A percentile compares a stretch with the other conserved stretches of the same genome.
Evolutionary conservation across 2,329 filamentous ascomycete genomes (phyloP).

Genomic region (Phyllosticta citriasiana): DNA sequence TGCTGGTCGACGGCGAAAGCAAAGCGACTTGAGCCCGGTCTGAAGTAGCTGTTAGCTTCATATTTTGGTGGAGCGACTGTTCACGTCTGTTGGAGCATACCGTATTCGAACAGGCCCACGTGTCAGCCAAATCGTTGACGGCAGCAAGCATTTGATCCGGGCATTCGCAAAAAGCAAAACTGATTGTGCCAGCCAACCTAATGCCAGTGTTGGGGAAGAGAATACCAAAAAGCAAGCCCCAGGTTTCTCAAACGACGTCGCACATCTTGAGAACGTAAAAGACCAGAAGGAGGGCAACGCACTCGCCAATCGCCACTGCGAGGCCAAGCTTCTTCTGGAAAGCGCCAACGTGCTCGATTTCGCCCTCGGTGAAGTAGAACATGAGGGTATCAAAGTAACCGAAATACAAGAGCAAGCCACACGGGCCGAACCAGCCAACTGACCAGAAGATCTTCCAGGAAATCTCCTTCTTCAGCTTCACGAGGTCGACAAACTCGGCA

Average conservation of each 20-base stretch:
- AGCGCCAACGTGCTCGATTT: neutral
- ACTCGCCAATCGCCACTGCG: neutral
- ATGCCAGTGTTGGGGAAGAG: neutral
- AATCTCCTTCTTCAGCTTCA: neutral
- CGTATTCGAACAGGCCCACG: neutral
- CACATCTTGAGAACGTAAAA: neutral
- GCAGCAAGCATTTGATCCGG: neutral
- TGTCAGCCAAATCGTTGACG: neutral
- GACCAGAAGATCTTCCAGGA: conserved; percentile 5
- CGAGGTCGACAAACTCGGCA: neutral
- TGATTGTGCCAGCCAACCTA: neutral
- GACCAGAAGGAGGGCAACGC: neutral
- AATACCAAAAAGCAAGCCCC: neutral
- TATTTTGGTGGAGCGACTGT: too few relatives aligned
- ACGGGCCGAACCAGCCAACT: conserved; percentile 1
- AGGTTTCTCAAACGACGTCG: neutral
- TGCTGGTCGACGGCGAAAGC: too few relatives aligned
- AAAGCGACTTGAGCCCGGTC: too few relatives aligned
- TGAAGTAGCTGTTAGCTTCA: too few relatives aligned
- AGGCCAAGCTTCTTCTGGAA: conserved; percentile 3
- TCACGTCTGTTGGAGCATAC: neutral
- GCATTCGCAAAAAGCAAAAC: neutral
- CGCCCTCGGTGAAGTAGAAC: neutral
- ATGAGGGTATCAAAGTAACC: conserved; percentile 2
- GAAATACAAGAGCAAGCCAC: neutral